Evolutionary conservation across 495 filamentous ascomycete genomes (phyloP), one percentile per base, ranked within the genome.

Genomic region (Talaromyces ruber): DNA sequence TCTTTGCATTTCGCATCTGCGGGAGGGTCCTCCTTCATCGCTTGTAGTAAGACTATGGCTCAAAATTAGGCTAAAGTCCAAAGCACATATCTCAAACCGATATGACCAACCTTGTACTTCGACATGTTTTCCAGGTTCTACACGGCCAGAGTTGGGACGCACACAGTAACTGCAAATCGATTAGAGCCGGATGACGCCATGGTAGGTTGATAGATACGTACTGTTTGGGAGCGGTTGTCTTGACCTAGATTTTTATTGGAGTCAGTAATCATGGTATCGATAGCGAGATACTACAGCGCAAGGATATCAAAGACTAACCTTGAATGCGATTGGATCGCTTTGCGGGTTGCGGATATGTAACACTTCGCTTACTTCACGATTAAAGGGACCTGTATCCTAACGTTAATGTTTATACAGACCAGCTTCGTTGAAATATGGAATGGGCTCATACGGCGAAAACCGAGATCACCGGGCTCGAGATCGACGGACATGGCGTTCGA

Each of bases 161-260:
- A 98, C 94, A 71, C 94, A 98, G 77, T 98, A 98, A 77, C 93
- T 98, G 65, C 50, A 58, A 61, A 45, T 78, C 64, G 73, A 71
- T 67, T 54, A 69, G 64, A 65, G 28, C 47, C 11, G 29, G 37
- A 24, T 22, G 52, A 37, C 25, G 25, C 56, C 6, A 22, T 30
- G 16, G 55, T 22, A 47, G 60, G 57, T 30, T 63, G 12, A 11
- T 11, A 54, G 21, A 50, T 58, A 73, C 90, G 69, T 91, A 98
- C 93, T 97, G 93, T 76, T 98, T 98, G 6, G 95, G 94, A 28
- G 95, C 95, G 62, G 94, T 98, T 43, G 94, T 98, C 86, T 98
- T 98, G 71, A 98, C 94, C 93, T 97, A 67, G 30, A 61, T 22
- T 26, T 22, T 14, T 6, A 6, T 6, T 16, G 53, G 58, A 47